Evolutionary conservation across 129 eudicot species (phyloP), one percentile per base, ranked within the genome.

Genomic region (Arctium minus): DNA sequence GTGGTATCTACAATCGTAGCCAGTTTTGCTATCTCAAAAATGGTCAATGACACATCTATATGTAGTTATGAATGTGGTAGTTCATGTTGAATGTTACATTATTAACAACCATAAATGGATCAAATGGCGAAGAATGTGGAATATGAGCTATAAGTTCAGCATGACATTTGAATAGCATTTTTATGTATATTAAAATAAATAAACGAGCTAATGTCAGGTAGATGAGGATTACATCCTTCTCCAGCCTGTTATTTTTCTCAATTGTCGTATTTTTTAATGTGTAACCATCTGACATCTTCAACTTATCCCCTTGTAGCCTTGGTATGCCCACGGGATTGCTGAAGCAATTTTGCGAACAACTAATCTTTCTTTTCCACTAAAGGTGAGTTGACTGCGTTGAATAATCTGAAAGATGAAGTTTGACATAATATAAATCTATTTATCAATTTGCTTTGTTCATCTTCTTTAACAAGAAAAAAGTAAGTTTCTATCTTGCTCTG

Each of bases 281-380:
- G 76, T 36, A 4, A 72, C 62, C 60, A 73, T 73, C 38, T 81
- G 29, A 53, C 62, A 37, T 27, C 65, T 78, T 78, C 18, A 70
- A 46, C 53, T 72, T 72, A 38, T 73, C 4, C 50, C 36, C 73
- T 62, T 87, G 84, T 75, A 96, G 99, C 99, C 99, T 85, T 96
- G 99, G 98, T 96, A 96, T 89, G 99, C 99, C 81, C 96, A 96
- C 80, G 99, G 92, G 73, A 96, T 96, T 80, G 99, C 99, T 85
- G 98, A 90, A 89, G 93, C 99, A 44, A 96, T 96, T 74, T 40
- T 96, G 90, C 91, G 99, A 75, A 96, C 99, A 68, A 89, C 98
- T 40, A 89, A 93, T 81, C 96, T 96, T 73, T 96, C 99, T 60
- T 86, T 91, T 84, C 99, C 99, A 11, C 83, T 96, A n/a, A 96